These are phyloP conservation scores for Adiantum capillusveneris DNA, from an alignment of 75 land plant genomes.

Conservation along the genomic window DNA sequence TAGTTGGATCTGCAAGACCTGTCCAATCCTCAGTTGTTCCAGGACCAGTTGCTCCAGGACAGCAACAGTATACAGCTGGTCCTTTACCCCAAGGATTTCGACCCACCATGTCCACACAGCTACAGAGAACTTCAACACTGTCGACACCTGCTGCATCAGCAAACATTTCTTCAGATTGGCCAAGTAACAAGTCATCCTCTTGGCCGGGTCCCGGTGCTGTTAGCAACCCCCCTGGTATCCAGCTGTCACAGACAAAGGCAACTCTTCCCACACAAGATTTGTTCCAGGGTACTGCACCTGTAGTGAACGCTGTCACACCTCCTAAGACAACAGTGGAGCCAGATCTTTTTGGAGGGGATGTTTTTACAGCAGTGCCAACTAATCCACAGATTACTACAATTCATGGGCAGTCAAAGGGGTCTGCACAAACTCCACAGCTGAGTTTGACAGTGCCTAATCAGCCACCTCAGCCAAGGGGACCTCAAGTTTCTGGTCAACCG, in stretches of 20 bases:
- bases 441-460: neutral
- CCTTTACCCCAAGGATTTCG: neutral
- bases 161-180: neutral
- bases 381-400: neutral
- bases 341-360: conserved; percentile 47
- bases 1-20: too few species aligned
- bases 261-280: too few species aligned
- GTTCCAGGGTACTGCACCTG: too few species aligned
- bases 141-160: neutral
- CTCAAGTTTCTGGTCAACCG: neutral
- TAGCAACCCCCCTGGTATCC: too few species aligned
- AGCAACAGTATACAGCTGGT: too few species aligned
- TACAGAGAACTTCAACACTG: too few species aligned
- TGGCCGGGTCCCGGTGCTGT: neutral
- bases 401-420: neutral
- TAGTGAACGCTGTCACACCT: neutral
- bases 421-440: neutral
- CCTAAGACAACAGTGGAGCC: neutral
- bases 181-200: conserved; percentile 1
- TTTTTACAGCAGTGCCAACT: conserved; percentile 26
- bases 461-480: neutral
- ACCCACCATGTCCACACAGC: neutral
- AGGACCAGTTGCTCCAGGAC: too few species aligned
- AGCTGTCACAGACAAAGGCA: too few species aligned
- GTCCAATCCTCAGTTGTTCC: too few species aligned